Evolutionary conservation across 2,329 filamentous ascomycete species (phyloP), one percentile per base, ranked within the genome.

Genomic region (Phialophora tarda): DNA sequence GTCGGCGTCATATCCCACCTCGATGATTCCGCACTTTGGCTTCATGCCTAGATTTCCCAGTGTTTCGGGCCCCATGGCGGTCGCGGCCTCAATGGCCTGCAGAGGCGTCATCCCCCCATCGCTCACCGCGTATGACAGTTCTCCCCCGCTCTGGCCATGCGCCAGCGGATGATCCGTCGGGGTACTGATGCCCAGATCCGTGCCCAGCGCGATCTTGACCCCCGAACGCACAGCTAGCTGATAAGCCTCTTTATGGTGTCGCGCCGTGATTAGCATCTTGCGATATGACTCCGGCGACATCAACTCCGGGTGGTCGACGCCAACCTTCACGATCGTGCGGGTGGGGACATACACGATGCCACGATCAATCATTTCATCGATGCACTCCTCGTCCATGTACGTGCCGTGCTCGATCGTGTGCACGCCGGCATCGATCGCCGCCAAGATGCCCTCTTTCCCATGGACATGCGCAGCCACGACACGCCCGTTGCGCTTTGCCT

Each of bases 1-100:
- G 72, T 84, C 82, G 8, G 81, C 82, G 73, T 83, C 81, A 67
- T 78, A 84, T 0, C 81, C 81, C 32, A 72, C 78, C 71, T 76
- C 80, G 57, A 84, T 67, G 73, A 80, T 78, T 2, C 83, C 82
- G 17, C 77, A 78, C 72, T 77, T 75, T 0, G 82, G 82, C 5
- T 79, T 82, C 74, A 81, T 76, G 47, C 65, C 67, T 73, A 81
- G 76, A 1, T 74, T 71, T 0, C 82, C 82, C n/a, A 84, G 69
- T 1, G 79, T 81, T 65, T 81, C 77, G 0, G 82, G 81, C 11
- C 77, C 77, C 55, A 77, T 83, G 14, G 81, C 82, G 5, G 83
- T 85, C 4, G 78, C 82, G 32, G 81, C 80, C 72, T 85, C 81
- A 66, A 86, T 84, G 6, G 83, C 82, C 71, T 83, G 74, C 53